Conservation (phyloP, 2,329 filamentous ascomycete genomes). For the Nemania serpens region DNA sequence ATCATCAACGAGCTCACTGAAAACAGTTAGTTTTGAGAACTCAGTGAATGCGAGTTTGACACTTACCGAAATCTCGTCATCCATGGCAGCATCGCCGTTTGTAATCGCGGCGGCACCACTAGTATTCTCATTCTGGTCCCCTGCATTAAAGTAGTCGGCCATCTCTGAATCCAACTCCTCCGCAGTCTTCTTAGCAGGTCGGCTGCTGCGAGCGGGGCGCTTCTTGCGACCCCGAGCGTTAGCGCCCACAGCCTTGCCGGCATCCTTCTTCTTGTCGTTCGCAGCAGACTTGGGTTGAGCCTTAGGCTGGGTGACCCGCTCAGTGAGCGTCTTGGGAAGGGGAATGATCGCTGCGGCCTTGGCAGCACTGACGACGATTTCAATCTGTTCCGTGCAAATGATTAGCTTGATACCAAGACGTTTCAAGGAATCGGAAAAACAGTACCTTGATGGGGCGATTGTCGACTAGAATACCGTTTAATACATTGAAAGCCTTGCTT, state of each 20-base stretch:
- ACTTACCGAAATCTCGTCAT: constrained; percentile 60
- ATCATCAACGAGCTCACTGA: constrained; percentile 13
- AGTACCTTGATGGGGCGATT: constrained; percentile 85
- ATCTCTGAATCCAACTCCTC: constrained; percentile 98
- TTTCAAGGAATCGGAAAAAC: background rate
- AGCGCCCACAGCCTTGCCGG: constrained; percentile 49
- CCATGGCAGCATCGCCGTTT: constrained; percentile 64
- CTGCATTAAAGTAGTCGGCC: constrained; percentile 83
- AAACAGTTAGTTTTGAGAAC: constrained; percentile 5
- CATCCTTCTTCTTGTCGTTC: constrained; percentile 67
- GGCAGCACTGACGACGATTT: constrained; percentile 83
- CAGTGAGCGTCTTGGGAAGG: constrained; percentile 72
- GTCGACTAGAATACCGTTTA: constrained; percentile 91
- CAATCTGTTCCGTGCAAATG: constrained; percentile 63
- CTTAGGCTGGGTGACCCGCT: constrained; percentile 79
- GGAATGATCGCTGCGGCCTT: constrained; percentile 70
- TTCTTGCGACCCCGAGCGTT: constrained; percentile 55
- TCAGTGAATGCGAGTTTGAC: background rate
- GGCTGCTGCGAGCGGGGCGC: constrained; percentile 61
- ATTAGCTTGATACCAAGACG: constrained; percentile 27
- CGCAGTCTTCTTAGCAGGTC: constrained; percentile 82
- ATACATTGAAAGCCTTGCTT: constrained; percentile 77
- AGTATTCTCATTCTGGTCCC: constrained; percentile 50
- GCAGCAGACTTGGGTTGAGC: constrained; percentile 82
- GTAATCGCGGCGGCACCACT: constrained; percentile 45